These are phyloP conservation scores for Carex arenaria DNA, from an alignment of 202 grass and related monocot species.

Conservation along the genomic window DNA sequence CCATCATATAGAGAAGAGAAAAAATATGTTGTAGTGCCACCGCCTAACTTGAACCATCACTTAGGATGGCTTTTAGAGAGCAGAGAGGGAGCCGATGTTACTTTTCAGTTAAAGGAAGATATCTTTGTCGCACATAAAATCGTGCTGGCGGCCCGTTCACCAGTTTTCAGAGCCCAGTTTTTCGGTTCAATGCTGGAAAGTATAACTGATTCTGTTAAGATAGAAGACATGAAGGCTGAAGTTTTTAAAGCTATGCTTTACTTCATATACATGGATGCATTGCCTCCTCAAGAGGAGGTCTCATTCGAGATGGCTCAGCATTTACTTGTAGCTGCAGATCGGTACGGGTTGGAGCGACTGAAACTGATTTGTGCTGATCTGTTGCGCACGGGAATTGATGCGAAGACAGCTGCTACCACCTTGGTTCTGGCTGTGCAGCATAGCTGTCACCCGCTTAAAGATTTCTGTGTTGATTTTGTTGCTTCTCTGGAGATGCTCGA, in stretches of 20 bases:
- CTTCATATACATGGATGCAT: background rate
- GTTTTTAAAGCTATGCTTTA: slow-evolving; percentile 9
- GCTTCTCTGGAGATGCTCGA: background rate
- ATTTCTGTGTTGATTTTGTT: slow-evolving; percentile 5
- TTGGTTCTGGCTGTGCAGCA: slow-evolving; percentile 10
- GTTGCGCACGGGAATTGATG: background rate
- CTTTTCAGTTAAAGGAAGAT: background rate
- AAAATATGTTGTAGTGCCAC: background rate
- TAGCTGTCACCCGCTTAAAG: background rate
- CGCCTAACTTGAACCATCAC: background rate
- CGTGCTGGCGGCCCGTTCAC: background rate
- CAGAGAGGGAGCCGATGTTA: background rate
- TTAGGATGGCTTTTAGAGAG: background rate
- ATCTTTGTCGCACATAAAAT: background rate
- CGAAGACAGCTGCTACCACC: background rate
- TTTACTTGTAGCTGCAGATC: slow-evolving; percentile 21
- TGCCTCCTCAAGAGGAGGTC: background rate
- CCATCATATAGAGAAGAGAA: background rate
- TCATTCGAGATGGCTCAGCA: background rate
- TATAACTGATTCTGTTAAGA: background rate
- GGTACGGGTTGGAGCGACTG: slow-evolving; percentile 5
- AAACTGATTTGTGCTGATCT: background rate
- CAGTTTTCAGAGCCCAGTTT: background rate
- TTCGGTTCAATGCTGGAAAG: slow-evolving; percentile 1
- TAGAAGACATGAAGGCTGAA: slow-evolving; percentile 3